Percentiles rank a stretch among this genome's conserved stretches.
These are phyloP conservation scores for Neospora caninum DNA, from an alignment of 169 alveolate species.

Conservation along the genomic window DNA sequence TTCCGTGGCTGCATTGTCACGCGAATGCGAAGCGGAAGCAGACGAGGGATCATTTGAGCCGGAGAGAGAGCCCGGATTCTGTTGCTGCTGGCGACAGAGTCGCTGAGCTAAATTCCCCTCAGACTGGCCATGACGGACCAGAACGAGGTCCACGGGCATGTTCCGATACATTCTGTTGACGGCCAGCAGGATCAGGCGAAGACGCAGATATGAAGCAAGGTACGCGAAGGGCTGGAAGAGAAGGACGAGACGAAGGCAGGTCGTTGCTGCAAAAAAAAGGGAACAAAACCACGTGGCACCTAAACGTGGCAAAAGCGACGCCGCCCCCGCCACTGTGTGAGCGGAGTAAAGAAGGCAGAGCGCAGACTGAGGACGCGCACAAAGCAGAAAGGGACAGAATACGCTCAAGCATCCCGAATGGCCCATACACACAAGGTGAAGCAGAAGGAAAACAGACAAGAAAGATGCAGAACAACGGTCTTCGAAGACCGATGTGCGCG, in stretches of 20 bases:
- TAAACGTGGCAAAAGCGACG: neutral
- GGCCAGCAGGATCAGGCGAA: neutral
- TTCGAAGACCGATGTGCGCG: too few relatives aligned
- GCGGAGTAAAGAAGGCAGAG: too few relatives aligned
- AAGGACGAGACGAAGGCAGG: neutral
- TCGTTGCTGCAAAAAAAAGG: neutral
- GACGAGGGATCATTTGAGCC: neutral
- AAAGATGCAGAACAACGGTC: too few relatives aligned
- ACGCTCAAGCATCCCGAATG: too few relatives aligned
- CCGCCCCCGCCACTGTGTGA: neutral
- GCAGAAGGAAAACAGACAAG: too few relatives aligned
- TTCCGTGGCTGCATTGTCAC: neutral
- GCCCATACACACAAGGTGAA: too few relatives aligned
- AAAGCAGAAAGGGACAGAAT: too few relatives aligned
- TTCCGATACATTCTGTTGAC: conserved; percentile 43
- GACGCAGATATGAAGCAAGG: neutral
- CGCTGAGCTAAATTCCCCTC: conserved; percentile 78
- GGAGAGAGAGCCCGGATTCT: neutral
- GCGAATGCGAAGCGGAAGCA: neutral
- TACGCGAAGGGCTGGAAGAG: neutral
- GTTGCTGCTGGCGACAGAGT: conserved; percentile 32
- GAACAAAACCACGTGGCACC: neutral
- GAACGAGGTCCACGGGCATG: conserved; percentile 78
- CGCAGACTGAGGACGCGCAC: too few relatives aligned
- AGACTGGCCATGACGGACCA: conserved; percentile 77